Percentiles rank a stretch among this genome's conserved stretches.
Evolutionary conservation across 1,284 basidiomycete species (phyloP).

Genomic region (Papiliotrema fonsecae): DNA sequence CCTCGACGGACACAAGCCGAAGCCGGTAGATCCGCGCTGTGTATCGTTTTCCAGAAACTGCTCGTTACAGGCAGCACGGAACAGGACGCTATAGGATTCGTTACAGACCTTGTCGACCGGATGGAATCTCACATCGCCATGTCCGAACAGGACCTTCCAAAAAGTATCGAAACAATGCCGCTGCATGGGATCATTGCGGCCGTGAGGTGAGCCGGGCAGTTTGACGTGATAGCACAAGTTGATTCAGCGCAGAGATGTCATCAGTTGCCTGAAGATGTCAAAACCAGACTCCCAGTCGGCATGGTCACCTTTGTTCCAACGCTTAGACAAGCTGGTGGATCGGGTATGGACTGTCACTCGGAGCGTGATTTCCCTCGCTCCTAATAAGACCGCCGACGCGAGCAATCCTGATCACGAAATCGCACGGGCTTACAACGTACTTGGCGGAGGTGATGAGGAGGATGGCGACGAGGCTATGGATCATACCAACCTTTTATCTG

Average conservation of each 20-base stretch:
- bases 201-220: slow-evolving; percentile 23
- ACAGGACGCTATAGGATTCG: slow-evolving; percentile 16
- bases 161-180: slow-evolving; percentile 33
- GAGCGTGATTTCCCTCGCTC: slow-evolving; percentile 35
- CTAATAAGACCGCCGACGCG: slow-evolving; percentile 10
- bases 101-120: slow-evolving; percentile 18
- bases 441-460: slow-evolving; percentile 28
- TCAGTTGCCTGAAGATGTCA: slow-evolving; percentile 20
- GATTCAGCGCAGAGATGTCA: slow-evolving; percentile 22
- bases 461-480: slow-evolving; percentile 27
- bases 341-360: slow-evolving; percentile 40
- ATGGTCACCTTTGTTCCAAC: slow-evolving; percentile 27
- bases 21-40: slow-evolving; percentile 39
- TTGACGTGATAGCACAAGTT: not conserved
- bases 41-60: slow-evolving; percentile 36
- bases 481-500: slow-evolving; percentile 40
- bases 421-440: slow-evolving; percentile 40
- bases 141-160: slow-evolving; percentile 29
- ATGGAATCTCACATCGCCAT: slow-evolving; percentile 27
- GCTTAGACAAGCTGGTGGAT: slow-evolving; percentile 19
- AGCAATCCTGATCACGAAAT: slow-evolving; percentile 43
- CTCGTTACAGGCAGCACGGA: not conserved
- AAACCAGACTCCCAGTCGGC: slow-evolving; percentile 4
- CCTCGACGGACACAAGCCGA: slow-evolving; percentile 45
- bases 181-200: slow-evolving; percentile 42